Evolutionary conservation across 169 alveolate species (phyloP).

Genomic region (Plasmodium billcollinsi): DNA sequence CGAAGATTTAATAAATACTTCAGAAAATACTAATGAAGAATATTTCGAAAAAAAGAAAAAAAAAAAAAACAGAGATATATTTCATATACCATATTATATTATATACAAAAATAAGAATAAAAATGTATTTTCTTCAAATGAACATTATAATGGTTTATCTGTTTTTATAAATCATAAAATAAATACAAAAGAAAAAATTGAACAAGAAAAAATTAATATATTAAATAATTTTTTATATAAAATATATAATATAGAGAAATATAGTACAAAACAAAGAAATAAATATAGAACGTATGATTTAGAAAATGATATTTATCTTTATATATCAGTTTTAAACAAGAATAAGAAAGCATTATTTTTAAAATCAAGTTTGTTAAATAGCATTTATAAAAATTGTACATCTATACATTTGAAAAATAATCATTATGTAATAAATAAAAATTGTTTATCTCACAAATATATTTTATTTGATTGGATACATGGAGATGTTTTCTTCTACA

Average conservation of each 20-base stretch:
- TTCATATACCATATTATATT: slow-evolving; percentile 1
- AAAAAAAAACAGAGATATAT: not conserved
- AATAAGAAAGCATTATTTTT: not conserved
- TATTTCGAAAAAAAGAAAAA: not conserved
- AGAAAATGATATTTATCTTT: not conserved
- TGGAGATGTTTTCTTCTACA: not conserved
- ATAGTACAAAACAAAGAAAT: not conserved
- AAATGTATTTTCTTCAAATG: slow-evolving; percentile 32
- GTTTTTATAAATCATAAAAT: slow-evolving; percentile 10
- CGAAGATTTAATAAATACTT: not conserved
- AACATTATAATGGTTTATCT: slow-evolving; percentile 54
- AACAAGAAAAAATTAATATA: not conserved
- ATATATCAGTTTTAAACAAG: not conserved
- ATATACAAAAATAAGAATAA: slow-evolving; percentile 24
- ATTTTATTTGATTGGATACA: slow-evolving; percentile 29
- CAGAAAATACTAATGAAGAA: not conserved
- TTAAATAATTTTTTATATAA: not conserved
- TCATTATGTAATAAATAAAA: not conserved
- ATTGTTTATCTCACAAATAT: slow-evolving; percentile 42
- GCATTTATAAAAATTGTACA: not conserved
- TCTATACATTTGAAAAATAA: not conserved
- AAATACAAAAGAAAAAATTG: slow-evolving; percentile 7
- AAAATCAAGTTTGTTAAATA: not conserved
- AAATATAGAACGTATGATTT: not conserved
- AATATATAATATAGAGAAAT: not conserved